Base-by-base conservation (phyloP, 306 rosid species). In the Quercus variabilis region DNA sequence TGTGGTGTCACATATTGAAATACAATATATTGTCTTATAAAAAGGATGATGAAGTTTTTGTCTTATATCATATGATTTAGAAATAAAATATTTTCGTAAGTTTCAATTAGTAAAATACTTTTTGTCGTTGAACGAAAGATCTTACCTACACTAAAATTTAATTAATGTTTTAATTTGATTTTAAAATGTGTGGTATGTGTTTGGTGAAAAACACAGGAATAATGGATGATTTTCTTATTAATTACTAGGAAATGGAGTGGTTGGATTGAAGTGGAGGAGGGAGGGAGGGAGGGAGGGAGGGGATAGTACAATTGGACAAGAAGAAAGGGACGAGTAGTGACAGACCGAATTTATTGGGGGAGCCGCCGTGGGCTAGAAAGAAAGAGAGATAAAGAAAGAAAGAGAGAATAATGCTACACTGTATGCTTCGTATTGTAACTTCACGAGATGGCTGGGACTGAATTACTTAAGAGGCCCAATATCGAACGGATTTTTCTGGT, bases 331-430 rank as follows among this genome's bases (percentile, higher is more conserved):
- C 75, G 63, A 78, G 76, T 77, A 46, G 12, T 14, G 74, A 80
- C 83, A 71, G 84, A 78, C 68, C 78, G 80, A 84, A 84, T 80
- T 87, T 80, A 74, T 84, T 69, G 83, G 90, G 90, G 83, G 31
- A 64, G 88, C 78, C 25, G 85, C 88, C 21, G 78, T 74, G 72
- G 75, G 75, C 31, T 43, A 71, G 70, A 21, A 56, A 57, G 71
- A 25, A 68, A 58, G 76, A 18, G 76, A 74, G 23, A 74, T 56
- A 41, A 51, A 31, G 76, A 80, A 51, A 31, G 76, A 80, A 74
- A 56, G 6, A 2, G 41, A n/a, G 21, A 74, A 62, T 6, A 20
- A 57, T 21, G 35, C 5, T 10, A n/a, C 68, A 49, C 59, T 57
- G 33, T 56, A 19, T 67, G 71, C 49, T 4, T 30, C 19, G 26